Base-by-base conservation (phyloP, 129 eudicot genomes). In the Logfia minima region DNA sequence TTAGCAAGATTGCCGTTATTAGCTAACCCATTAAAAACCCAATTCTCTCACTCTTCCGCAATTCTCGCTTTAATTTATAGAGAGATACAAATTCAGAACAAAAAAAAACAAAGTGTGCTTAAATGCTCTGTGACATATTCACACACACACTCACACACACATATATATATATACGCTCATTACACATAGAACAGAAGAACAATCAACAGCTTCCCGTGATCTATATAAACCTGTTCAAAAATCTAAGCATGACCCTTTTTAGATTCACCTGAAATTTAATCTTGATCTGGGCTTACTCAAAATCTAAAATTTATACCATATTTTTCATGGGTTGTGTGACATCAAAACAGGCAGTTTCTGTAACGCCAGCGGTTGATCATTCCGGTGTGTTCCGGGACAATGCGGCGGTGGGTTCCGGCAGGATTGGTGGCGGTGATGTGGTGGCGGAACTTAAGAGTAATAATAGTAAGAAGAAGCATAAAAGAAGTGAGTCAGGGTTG, bases 291-390 rank as follows among this genome's bases (percentile, higher is more conserved):
- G 59, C 63, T 59, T 18, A 11, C 48, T 65, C 74, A 77, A 65
- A 48, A 31, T 23, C 6, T 67, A 74, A 53, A 34, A 66, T 51
- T 37, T 19, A 18, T 18, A 55, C 10, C 9, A 22, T 23, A 26
- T 28, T 14, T 70, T 66, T 55, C 48, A 93, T 93, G 98, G 98
- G 98, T 52, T 90, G 98, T 87, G 92, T 90, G 87, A 53, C 92
- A 19, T 88, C 96, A 9, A 93, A 93, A 81, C 95, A 90, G 75
- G 84, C 95, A n/a, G 98, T 90, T 41, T 82, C 95, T 35, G 98
- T 93, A 66, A 93, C 96, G 66, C 98, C 98, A 22, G 97, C 98
- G 14, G 53, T 84, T 55, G 98, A 93, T 48, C 84, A 90, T 55
- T 93, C 98, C 70, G 98, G 92, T 0, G 85, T 37, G 52, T 77